These are phyloP conservation scores for Melampsora larici-populina DNA, from an alignment of 1,284 basidiomycete species.

Conservation along the genomic window DNA sequence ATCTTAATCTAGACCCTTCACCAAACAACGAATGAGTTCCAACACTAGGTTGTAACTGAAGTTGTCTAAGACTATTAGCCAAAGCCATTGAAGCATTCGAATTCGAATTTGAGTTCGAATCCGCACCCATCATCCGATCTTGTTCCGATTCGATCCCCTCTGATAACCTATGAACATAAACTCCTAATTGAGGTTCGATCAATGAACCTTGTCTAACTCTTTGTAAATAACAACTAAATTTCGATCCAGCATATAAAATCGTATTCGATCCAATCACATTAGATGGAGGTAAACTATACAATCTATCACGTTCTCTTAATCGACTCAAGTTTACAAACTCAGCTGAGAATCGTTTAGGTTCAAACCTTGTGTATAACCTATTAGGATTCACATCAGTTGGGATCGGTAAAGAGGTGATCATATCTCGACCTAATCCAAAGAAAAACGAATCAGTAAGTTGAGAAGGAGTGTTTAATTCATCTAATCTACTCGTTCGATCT, in stretches of 20 bases:
- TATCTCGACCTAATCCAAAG: background rate
- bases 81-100: background rate
- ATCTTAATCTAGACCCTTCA: constrained; percentile 1
- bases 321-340: background rate
- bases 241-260: background rate
- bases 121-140: too few relatives aligned
- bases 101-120: background rate
- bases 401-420: background rate
- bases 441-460: background rate
- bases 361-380: background rate
- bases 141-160: background rate
- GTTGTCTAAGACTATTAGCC: background rate
- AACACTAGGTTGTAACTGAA: background rate
- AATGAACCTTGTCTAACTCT: background rate
- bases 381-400: background rate
- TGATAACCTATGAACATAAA: constrained; percentile 2
- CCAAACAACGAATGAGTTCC: background rate
- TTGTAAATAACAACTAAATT: constrained; percentile 9
- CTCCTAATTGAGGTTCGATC: background rate
- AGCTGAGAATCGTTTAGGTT: background rate
- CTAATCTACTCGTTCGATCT: background rate
- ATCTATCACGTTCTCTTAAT: background rate
- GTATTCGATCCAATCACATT: background rate
- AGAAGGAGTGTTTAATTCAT: background rate
- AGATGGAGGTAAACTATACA: background rate